These are phyloP conservation scores for Pestalotiopsis fici DNA, from an alignment of 2,329 filamentous ascomycete species.

Conservation along the genomic window DNA sequence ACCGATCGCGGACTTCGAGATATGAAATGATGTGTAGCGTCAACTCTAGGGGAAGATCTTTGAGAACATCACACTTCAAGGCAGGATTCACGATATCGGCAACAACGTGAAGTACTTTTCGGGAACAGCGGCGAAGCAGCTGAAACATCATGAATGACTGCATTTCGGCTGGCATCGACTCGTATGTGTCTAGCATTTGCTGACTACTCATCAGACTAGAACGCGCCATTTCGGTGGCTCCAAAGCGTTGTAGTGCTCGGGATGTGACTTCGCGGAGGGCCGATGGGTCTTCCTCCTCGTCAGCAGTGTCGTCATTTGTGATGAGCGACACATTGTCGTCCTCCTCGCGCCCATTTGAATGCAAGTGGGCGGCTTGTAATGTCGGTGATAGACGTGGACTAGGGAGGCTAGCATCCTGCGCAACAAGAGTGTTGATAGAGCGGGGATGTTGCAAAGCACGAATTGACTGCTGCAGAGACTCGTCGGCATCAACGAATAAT, in stretches of 20 bases:
- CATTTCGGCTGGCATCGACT: conserved; percentile 86
- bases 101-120: conserved; percentile 85
- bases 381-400: conserved; percentile 94
- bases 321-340: conserved; percentile 38
- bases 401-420: conserved; percentile 88
- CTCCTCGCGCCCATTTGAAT: conserved; percentile 37
- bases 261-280: conserved; percentile 27
- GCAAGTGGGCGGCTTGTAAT: conserved; percentile 67
- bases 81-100: conserved; percentile 91
- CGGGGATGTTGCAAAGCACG: conserved; percentile 48
- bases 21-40: conserved; percentile 86
- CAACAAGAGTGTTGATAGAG: conserved; percentile 68
- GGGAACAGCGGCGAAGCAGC: conserved; percentile 82
- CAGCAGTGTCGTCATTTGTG: conserved; percentile 38
- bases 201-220: conserved; percentile 74
- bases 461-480: conserved; percentile 47
- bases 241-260: conserved; percentile 23
- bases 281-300: conserved; percentile 28
- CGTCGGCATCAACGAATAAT: conserved; percentile 53
- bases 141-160: conserved; percentile 98
- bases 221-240: conserved; percentile 30
- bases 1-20: conserved; percentile 83
- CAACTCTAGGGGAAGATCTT: conserved; percentile 80
- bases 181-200: conserved; percentile 84
- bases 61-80: conserved; percentile 90